Percentiles rank a stretch among this genome's conserved stretches.
Conservation (phyloP, 208 protist species). For the Acanthamoeba castellanii region DNA sequence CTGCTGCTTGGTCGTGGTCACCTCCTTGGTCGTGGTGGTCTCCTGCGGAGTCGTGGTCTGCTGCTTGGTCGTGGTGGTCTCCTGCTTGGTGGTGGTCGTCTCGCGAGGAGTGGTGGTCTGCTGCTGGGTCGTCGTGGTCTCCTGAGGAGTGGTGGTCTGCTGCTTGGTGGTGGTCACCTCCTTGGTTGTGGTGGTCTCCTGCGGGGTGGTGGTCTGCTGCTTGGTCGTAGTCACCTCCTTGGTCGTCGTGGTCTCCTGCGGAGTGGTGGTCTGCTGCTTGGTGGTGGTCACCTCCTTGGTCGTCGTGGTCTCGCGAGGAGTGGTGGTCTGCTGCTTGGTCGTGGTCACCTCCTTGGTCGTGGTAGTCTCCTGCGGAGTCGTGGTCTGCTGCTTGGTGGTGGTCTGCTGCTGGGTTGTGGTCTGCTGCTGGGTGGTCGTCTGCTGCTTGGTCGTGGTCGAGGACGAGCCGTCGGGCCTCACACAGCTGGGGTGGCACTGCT, state of each 20-base stretch:
- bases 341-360: background rate
- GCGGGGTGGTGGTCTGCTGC: background rate
- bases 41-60: background rate
- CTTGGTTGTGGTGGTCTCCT: background rate
- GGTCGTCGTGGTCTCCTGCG: background rate
- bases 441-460: background rate
- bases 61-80: background rate
- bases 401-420: background rate
- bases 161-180: background rate
- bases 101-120: background rate
- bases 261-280: background rate
- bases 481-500: conserved; percentile 11
- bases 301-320: background rate
- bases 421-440: background rate
- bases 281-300: background rate
- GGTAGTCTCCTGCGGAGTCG: background rate
- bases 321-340: background rate
- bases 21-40: background rate
- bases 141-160: background rate
- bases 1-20: background rate
- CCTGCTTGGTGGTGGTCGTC: background rate
- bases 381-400: background rate
- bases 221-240: background rate
- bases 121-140: background rate
- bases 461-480: background rate